Evolutionary conservation across 2,329 filamentous ascomycete genomes (phyloP).

Genomic region (Cladobotryum protrusum): DNA sequence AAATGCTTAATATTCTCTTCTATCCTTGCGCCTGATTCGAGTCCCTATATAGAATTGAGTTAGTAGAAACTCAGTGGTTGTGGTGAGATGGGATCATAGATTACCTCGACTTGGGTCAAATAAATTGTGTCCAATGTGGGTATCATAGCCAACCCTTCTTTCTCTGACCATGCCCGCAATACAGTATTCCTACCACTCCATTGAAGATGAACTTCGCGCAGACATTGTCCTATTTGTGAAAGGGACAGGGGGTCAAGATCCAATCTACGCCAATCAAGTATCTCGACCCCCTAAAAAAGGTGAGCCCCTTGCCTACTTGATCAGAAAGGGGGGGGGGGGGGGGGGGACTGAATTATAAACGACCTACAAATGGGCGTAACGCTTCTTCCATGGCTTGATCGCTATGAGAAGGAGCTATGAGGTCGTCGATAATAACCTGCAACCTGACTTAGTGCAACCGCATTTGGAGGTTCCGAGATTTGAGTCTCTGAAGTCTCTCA

Average conservation of each 20-base stretch:
- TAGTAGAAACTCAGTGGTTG: not conserved
- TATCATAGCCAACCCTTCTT: not conserved
- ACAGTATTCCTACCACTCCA: conserved; percentile 1
- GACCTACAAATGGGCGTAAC: conserved; percentile 1
- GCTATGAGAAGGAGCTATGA: not conserved
- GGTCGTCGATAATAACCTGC: conserved; percentile 2
- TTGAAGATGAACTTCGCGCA: not conserved
- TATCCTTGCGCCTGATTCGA: not conserved
- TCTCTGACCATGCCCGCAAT: not conserved
- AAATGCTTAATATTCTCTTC: not conserved
- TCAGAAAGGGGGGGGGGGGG: no score
- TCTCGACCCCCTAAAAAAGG: not conserved
- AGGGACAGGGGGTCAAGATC: conserved; percentile 3
- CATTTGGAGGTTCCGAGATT: not conserved
- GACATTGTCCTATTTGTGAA: not conserved
- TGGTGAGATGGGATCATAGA: not conserved
- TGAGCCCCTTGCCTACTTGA: not conserved
- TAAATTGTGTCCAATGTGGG: not conserved
- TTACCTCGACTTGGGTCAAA: conserved; percentile 2
- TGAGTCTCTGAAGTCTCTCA: not conserved
- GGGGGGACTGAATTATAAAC: no score
- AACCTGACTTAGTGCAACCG: not conserved
- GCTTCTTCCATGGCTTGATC: conserved; percentile 4
- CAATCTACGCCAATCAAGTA: conserved; percentile 2
- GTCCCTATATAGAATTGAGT: not conserved